Evolutionary conservation across 2,329 filamentous ascomycete genomes (phyloP).

Genomic region (Thermothelomyces thermophilus): DNA sequence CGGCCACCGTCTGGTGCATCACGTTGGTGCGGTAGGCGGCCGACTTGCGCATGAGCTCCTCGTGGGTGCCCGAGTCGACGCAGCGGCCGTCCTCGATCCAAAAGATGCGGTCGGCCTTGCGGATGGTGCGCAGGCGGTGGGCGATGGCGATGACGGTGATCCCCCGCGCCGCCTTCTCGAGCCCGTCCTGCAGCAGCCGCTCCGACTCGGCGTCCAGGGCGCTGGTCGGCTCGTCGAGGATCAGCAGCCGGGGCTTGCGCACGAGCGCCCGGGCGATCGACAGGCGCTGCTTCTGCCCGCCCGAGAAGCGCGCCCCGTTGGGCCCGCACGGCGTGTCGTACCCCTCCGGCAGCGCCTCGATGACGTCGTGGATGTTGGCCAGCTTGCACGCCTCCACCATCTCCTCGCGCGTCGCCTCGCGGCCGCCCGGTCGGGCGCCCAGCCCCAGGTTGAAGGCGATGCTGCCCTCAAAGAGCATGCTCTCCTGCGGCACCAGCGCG

Average conservation of each 20-base stretch:
- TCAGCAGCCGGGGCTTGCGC: conserved; percentile 75
- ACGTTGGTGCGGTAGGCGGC: conserved; percentile 29
- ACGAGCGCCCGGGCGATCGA: conserved; percentile 90
- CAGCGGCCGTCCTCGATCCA: conserved; percentile 87
- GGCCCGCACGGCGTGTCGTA: conserved; percentile 78
- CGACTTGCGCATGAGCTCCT: conserved; percentile 50
- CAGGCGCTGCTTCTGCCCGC: conserved; percentile 89
- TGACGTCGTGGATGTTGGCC: conserved; percentile 88
- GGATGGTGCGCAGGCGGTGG: conserved; percentile 82
- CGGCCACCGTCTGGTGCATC: conserved; percentile 29
- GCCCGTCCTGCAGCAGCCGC: conserved; percentile 68
- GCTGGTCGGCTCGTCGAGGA: conserved; percentile 74
- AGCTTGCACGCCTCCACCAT: conserved; percentile 76
- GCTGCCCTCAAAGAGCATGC: conserved; percentile 51
- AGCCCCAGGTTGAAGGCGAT: conserved; percentile 50
- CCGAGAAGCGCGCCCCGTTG: conserved; percentile 79
- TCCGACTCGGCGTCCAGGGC: conserved; percentile 71
- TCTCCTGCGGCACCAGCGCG: conserved; percentile 77
- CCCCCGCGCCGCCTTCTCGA: conserved; percentile 72
- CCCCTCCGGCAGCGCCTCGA: conserved; percentile 74
- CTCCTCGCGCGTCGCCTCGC: conserved; percentile 60
- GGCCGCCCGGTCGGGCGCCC: conserved; percentile 50
- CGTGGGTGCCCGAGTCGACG: conserved; percentile 75
- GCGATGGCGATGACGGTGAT: conserved; percentile 90
- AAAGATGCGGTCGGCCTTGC: conserved; percentile 89